Percentiles rank a stretch among this genome's conserved stretches.
These are phyloP conservation scores for Torulaspora maleeae DNA, from an alignment of 805 yeast species.

Conservation along the genomic window DNA sequence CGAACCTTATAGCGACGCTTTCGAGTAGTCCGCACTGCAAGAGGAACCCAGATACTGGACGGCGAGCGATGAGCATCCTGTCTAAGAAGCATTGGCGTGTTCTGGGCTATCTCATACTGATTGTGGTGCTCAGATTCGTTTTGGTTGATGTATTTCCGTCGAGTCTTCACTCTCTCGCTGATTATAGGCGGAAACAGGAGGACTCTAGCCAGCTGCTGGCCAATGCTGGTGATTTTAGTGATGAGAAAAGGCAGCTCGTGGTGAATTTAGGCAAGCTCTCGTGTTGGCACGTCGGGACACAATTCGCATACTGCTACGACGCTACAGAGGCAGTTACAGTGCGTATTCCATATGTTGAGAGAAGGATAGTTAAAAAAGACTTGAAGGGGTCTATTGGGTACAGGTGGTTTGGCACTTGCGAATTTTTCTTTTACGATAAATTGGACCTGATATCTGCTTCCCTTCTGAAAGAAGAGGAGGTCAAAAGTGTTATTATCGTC, in stretches of 20 bases:
- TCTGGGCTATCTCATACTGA: constrained; percentile 5
- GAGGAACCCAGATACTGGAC: not conserved
- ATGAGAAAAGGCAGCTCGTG: constrained; percentile 10
- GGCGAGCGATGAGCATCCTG: constrained; percentile 5
- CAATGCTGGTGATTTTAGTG: constrained; percentile 2
- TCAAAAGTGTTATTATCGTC: not conserved
- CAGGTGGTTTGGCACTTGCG: constrained; percentile 24
- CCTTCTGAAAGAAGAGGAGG: constrained; percentile 1
- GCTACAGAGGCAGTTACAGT: constrained; percentile 2
- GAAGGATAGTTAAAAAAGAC: constrained; percentile 22
- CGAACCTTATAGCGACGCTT: no score
- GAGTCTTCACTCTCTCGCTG: not conserved
- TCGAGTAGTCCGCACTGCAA: not conserved
- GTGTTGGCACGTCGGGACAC: constrained; percentile 22
- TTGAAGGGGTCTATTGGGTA: constrained; percentile 18
- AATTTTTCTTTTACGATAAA: constrained; percentile 23
- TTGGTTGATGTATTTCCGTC: not conserved
- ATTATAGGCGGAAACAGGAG: not conserved
- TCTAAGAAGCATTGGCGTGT: constrained; percentile 11
- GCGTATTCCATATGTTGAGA: not conserved
- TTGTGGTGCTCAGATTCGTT: constrained; percentile 1
- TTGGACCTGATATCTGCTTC: constrained; percentile 4
- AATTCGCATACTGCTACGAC: constrained; percentile 12
- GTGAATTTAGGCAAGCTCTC: constrained; percentile 17
- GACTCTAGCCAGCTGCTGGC: no score